Base-by-base conservation (phyloP, 2,329 filamentous ascomycete species). In the Grosmannia penicillata region DNA sequence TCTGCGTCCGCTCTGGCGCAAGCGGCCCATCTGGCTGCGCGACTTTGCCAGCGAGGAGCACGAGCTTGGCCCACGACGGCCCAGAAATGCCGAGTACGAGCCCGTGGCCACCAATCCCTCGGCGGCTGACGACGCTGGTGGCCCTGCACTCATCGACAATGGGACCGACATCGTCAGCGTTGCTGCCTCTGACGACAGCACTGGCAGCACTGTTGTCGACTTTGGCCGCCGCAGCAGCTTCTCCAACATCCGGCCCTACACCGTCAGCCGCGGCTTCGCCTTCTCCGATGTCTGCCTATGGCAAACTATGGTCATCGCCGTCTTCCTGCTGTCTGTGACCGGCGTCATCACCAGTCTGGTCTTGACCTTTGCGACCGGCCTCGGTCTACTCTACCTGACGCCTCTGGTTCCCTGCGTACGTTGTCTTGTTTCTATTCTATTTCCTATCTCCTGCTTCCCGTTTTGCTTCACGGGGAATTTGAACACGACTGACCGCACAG, bases 391-490 rank as follows among this genome's bases (percentile, higher is more conserved):
- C 49, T 45, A 44, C 49, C 28, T 54, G 37, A 51, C 52, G 32
- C 55, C 53, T 15, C 40, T 53, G 38, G 43, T 54, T 23, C 61
- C 56, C 34, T 60, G 52, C 52, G 60, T 61, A 52, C 50, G 59
- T 53, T 44, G 15, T 45, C 25, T 43, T 43, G 15, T 21, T 8
- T 18, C n/a, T n/a, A n/a, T n/a, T n/a, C n/a, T n/a, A n/a, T n/a
- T n/a, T n/a, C n/a, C n/a, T n/a, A n/a, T n/a, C n/a, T n/a, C n/a
- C n/a, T 22, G 17, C 29, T n/a, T 9, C 7, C 17, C 13, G 6
- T 28, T 22, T 6, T 17, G 28, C n/a, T n/a, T n/a, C n/a, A n/a
- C n/a, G n/a, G n/a, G n/a, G n/a, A n/a, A n/a, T n/a, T n/a, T n/a
- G n/a, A n/a, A n/a, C n/a, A n/a, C n/a, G n/a, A n/a, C n/a, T n/a